Base-by-base conservation (phyloP, 2,329 filamentous ascomycete genomes). In the Zasmidium citrigriseum region DNA sequence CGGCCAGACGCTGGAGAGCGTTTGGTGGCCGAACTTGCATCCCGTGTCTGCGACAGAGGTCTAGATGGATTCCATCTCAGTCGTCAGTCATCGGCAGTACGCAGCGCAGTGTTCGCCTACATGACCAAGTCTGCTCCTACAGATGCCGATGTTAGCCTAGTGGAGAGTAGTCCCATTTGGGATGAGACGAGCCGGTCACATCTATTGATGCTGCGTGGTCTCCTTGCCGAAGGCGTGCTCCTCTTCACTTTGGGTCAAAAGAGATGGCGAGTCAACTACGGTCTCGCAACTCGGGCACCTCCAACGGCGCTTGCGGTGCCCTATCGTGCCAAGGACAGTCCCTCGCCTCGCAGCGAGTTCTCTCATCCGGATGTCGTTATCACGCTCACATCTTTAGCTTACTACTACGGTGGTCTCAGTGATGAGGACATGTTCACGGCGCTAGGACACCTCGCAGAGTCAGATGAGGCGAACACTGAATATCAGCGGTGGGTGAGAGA, bases 291-390 rank as follows among this genome's bases (percentile, higher is more conserved):
- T 0, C 78, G 89, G 16, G 77, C 81, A 41, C 85, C 85, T 0
- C 50, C 61, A 2, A 71, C 67, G 4, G 64, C 57, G 24, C 81
- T 89, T 4, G 87, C 88, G 0, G 88, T 91, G 0, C 88, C 88
- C 0, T 91, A 82, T 47, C 78, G 83, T 11, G 85, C 86, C 0
- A 90, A 91, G 57, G 88, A 87, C 2, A 77, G 80, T 0, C 88
- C 88, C 0, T 82, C 81, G 0, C 80, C 83, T 0, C 80, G 84
- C 7, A 83, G 86, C 0, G 88, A 91, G 64, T 91, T 83, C 68
- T 85, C 86, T 0, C 87, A 91, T 61, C 86, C 87, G 0, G 83
- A 91, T 64, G 85, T 89, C 0, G 79, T 83, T 0, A 87, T 91
- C 2, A 38, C 86, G 0, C 75, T 91, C 1, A 91, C 88, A 0